Base-by-base conservation (phyloP, 2,329 filamentous ascomycete genomes). In the Fusarium redolens region DNA sequence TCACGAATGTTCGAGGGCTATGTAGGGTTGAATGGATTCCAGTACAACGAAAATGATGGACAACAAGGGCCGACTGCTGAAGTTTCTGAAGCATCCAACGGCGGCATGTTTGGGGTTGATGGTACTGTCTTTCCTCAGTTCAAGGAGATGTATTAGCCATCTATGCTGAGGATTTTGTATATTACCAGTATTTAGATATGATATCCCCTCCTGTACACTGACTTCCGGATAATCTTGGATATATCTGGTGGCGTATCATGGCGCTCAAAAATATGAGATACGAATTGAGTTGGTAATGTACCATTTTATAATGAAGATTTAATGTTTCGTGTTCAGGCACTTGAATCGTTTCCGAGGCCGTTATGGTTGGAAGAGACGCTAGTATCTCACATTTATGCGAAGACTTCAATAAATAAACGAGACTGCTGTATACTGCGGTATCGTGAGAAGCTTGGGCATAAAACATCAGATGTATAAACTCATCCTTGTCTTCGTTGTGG, bases 1-100 rank as follows among this genome's bases (percentile, higher is more conserved):
- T 86, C 84, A 17, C 83, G 84, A 3, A 83, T 85, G 22, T 83
- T 83, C 41, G 82, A 84, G 63, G 80, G 80, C 40, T 84, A 83
- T 52, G 78, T 83, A 8, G 79, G 78, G 3, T 72, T 82, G 41
- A 81, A 80, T 30, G 73, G 82, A 61, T 82, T 81, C 51, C 80
- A 81, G 41, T 77, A 76, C 15, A 73, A 71, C 20, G 74, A 77
- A 31, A 74, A 71, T 18, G 78, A 78, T 7, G 79, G 80, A 6
- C 77, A 77, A 33, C 54, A 76, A 5, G 56, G 65, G 40, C 52
- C 79, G 15, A 75, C 70, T n/a, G 38, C 65, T 13, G 77, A 79
- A 45, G 66, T 79, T 57, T 63, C 78, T 5, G 76, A 78, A 30
- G 25, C 77, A 14, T 60, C 69, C 22, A 55, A 59, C 30, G 56